Percentiles rank a stretch among this genome's conserved stretches.
Evolutionary conservation across 1,284 basidiomycete species (phyloP).

Genomic region (Tilletia indica): DNA sequence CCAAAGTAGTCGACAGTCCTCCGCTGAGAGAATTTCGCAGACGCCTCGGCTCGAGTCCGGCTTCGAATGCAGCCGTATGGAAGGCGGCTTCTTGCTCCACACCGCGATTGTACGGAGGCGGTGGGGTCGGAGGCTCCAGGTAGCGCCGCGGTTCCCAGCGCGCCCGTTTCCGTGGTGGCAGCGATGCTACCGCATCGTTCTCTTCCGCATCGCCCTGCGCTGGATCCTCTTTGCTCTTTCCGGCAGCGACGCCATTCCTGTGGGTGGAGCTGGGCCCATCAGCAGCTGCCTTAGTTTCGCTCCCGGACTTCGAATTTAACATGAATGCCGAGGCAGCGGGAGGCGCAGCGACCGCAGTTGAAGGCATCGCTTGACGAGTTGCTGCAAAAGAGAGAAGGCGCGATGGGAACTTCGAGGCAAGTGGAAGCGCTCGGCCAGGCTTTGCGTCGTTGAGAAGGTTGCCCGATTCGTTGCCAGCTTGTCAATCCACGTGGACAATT

Average conservation of each 20-base stretch:
- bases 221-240: not conserved
- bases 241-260: not conserved
- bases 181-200: not conserved
- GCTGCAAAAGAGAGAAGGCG: too few relatives aligned
- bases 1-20: constrained; percentile 93
- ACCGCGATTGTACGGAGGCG: constrained; percentile 71
- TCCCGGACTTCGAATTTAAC: too few relatives aligned
- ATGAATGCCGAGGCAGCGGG: too few relatives aligned
- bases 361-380: too few relatives aligned
- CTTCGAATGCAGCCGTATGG: constrained; percentile 57
- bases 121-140: constrained; percentile 64
- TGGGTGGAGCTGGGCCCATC: too few relatives aligned
- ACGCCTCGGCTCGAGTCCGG: constrained; percentile 65
- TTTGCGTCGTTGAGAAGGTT: too few relatives aligned
- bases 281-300: too few relatives aligned
- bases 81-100: constrained; percentile 74
- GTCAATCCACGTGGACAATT: too few relatives aligned
- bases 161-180: constrained; percentile 8
- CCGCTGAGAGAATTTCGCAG: constrained; percentile 86
- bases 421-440: too few relatives aligned
- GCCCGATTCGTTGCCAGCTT: too few relatives aligned
- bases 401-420: too few relatives aligned
- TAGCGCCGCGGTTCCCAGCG: constrained; percentile 46
- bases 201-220: constrained; percentile 3
- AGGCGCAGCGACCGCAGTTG: too few relatives aligned